These are phyloP conservation scores for Saccharomyces hybrid DNA, from an alignment of 1,139 yeast genomes.

Conservation along the genomic window DNA sequence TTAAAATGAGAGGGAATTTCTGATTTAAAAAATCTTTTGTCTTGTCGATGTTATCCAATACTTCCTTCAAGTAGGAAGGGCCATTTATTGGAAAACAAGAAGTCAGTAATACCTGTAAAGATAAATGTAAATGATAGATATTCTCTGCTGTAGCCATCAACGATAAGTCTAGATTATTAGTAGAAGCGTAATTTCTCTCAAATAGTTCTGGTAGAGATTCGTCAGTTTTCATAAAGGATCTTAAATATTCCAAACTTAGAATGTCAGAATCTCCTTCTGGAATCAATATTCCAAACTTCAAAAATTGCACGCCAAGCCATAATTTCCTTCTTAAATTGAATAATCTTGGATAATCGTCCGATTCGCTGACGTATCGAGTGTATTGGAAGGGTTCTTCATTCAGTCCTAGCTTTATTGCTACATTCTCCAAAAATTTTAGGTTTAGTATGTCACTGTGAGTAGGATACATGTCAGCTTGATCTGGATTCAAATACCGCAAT, in stretches of 20 bases:
- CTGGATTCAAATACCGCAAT: constrained; percentile 15
- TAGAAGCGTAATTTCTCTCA: constrained; percentile 1
- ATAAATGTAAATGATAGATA: constrained; percentile 14
- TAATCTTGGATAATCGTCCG: constrained; percentile 5
- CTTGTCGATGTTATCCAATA: constrained; percentile 10
- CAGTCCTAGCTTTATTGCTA: constrained; percentile 17
- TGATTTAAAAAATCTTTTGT: constrained; percentile 2
- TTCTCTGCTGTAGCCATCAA: constrained; percentile 12
- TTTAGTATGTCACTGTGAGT: constrained; percentile 11
- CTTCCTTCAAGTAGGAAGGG: constrained; percentile 5
- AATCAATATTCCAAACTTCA: constrained; percentile 11
- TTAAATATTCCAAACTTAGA: constrained; percentile 9
- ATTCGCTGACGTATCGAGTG: constrained; percentile 8
- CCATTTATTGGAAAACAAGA: constrained; percentile 6
- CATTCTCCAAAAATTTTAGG: constrained; percentile 10
- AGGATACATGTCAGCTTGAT: constrained; percentile 8
- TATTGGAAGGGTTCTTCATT: constrained; percentile 16
- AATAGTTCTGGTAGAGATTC: constrained; percentile 2
- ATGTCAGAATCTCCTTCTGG: constrained; percentile 12
- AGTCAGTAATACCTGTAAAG: constrained; percentile 9
- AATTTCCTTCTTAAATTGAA: constrained; percentile 13
- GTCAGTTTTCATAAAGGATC: constrained; percentile 7
- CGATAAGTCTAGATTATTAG: constrained; percentile 7
- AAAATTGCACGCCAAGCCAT: constrained; percentile 19
- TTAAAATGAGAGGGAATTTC: neutral